These are phyloP conservation scores for Massariosphaeria phaeospora DNA, from an alignment of 495 filamentous ascomycete species.

Conservation along the genomic window DNA sequence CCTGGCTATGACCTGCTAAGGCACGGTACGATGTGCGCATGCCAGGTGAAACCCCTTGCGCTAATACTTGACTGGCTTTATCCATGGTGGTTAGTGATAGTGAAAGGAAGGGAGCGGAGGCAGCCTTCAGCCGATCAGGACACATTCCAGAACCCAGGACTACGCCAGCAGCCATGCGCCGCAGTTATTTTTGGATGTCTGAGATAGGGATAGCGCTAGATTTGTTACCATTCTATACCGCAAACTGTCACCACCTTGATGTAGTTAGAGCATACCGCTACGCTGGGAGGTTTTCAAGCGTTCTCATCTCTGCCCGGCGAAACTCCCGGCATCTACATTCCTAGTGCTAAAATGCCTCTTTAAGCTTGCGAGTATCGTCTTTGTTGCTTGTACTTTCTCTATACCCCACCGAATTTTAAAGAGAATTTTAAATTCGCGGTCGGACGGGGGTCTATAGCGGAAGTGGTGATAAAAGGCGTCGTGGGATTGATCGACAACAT, in stretches of 20 bases:
- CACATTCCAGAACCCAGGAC: not conserved
- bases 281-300: no score
- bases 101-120: not conserved
- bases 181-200: not conserved
- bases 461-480: not conserved
- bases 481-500: not conserved
- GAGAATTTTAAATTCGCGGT: no score
- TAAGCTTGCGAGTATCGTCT: no score
- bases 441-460: not conserved
- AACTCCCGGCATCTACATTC: no score
- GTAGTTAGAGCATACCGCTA: not conserved
- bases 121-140: not conserved
- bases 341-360: no score
- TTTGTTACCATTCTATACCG: no score
- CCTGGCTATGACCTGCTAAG: conserved; percentile 1
- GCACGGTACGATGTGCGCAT: not conserved
- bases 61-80: conserved; percentile 8
- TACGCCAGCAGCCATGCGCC: not conserved
- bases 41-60: conserved; percentile 3
- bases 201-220: not conserved
- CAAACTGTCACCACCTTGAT: no score
- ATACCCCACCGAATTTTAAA: no score
- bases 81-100: conserved; percentile 2
- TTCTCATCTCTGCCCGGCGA: no score
- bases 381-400: no score